phyloP scores from a whole-genome alignment of 1,284 basidiomycete genomes.

The Naganishia sp. region DNA sequence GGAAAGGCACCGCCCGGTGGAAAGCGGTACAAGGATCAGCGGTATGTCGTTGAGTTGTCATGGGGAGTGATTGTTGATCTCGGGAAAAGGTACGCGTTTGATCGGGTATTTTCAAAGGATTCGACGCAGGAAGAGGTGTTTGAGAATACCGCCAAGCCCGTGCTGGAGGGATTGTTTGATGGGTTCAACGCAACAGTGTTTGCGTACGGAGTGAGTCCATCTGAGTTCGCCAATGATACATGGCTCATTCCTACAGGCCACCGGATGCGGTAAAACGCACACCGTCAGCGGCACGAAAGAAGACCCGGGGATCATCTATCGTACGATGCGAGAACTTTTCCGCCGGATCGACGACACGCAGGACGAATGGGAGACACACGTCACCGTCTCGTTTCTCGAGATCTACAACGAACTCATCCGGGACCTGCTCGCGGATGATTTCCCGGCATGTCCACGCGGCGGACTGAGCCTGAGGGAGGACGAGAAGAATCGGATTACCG shows the following conservation, averaged over 20 bases:
- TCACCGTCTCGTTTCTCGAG: constrained; percentile 90
- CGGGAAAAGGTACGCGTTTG: constrained; percentile 80
- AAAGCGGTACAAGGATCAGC: constrained; percentile 83
- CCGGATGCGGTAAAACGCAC: constrained; percentile 96
- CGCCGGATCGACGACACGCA: constrained; percentile 78
- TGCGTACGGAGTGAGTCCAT: constrained; percentile 82
- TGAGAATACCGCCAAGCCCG: constrained; percentile 75
- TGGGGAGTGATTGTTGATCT: constrained; percentile 38
- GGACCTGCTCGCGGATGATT: constrained; percentile 79
- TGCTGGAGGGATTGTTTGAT: constrained; percentile 78
- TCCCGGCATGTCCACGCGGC: constrained; percentile 64
- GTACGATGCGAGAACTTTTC: constrained; percentile 95
- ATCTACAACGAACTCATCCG: constrained; percentile 98
- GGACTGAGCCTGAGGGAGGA: constrained; percentile 91
- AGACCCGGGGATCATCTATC: constrained; percentile 89
- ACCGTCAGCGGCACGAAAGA: constrained; percentile 87
- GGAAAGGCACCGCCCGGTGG: constrained; percentile 67
- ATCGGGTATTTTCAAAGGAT: constrained; percentile 79
- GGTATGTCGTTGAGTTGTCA: constrained; percentile 37
- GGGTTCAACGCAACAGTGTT: constrained; percentile 97
- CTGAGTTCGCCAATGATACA: constrained; percentile 31
- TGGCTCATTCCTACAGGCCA: constrained; percentile 65
- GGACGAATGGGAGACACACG: constrained; percentile 78
- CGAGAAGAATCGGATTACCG: constrained; percentile 74
- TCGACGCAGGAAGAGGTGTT: constrained; percentile 83